Evolutionary conservation across 441 rosid genomes (phyloP), one percentile per base, ranked within the genome.

Genomic region (Pelargonium cotyledonis): DNA sequence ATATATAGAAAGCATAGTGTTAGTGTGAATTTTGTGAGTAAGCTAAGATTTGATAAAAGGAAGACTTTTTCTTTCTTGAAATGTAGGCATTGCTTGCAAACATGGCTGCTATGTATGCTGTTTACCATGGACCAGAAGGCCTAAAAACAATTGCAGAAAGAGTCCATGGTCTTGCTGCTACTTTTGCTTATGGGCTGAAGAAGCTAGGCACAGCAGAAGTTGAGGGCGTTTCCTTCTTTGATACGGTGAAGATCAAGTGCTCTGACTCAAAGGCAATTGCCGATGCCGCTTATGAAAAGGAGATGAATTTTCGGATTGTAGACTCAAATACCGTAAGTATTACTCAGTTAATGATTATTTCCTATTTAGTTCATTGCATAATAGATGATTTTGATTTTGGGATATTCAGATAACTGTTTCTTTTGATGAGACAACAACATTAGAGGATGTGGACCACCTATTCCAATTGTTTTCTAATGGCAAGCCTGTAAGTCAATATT

Each of bases 121-220:
- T 68, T 63, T 73, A 61, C 21, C 76, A 67, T 53, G 76, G 76
- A 6, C 71, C 71, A 1, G 67, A 62, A 53, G 76, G 76, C 26
- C 71, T 73, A 8, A 47, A 51, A 38, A 31, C 16, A 8, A 67
- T 73, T 68, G 68, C 75, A 2, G 84, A 87, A 72, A 81, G 96
- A 58, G 96, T 86, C 38, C 91, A 88, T 75, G 97, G 99, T 74
- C 95, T 91, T 73, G 99, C 99, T 65, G 96, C 96, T 65, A 77
- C 80, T 71, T 84, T 95, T 55, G 81, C 97, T n/a, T 74, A 83
- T 66, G 99, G 97, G 60, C 79, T 95, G 80, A 95, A 82, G 82
- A 88, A 95, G 80, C 92, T 95, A 4, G 96, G 92, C 65, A 81
- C 81, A 6, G 88, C 77, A 63, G 91, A 95, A 88, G 94, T 95